Evolutionary conservation across 2,329 filamentous ascomycete genomes (phyloP), one percentile per base, ranked within the genome.

Genomic region (Aaosphaeria pasadenensis): DNA sequence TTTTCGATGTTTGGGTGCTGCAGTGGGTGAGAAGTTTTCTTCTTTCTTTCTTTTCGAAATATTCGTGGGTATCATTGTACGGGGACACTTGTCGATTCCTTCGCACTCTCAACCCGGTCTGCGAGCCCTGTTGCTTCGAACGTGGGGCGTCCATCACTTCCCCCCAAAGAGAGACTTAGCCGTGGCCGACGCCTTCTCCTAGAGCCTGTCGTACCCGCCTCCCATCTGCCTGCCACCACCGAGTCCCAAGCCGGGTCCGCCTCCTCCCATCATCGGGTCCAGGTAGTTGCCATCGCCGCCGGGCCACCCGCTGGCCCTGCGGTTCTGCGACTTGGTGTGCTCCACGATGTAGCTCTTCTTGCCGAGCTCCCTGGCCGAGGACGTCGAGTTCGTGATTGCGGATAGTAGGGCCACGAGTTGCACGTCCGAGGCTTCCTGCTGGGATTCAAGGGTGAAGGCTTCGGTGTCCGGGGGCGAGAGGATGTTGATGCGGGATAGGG

Each of bases 361-460:
- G 39, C 90, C 89, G 1, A 92, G 74, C 42, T 89, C 85, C 46
- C 87, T 82, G 28, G 88, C 84, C 32, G 84, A 81, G 47, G 82
- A 82, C 17, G 91, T 78, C 51, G 84, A 88, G 53, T 87, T 81
- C 54, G 91, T 85, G 30, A 96, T 79, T 24, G 82, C 80, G 40
- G 88, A 86, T 6, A 97, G 79, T 2, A 97, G 75, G 4, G 83
- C 82, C 43, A 95, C 81, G 2, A 96, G 79, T 46, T 86, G 80
- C 30, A 96, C 90, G 59, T 97, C 90, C 61, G 95, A 94, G 51
- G 85, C 79, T 72, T 96, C 88, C 45, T 87, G 84, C 35, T 87
- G 76, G 35, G 88, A 81, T 68, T 95, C 87, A 32, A 81, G 77
- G 30, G 84, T 77, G 63, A 92, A 89, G 0, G 82, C 78, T 39